Base-by-base conservation (phyloP, 2,329 filamentous ascomycete species). In the Penicillium crustosum region DNA sequence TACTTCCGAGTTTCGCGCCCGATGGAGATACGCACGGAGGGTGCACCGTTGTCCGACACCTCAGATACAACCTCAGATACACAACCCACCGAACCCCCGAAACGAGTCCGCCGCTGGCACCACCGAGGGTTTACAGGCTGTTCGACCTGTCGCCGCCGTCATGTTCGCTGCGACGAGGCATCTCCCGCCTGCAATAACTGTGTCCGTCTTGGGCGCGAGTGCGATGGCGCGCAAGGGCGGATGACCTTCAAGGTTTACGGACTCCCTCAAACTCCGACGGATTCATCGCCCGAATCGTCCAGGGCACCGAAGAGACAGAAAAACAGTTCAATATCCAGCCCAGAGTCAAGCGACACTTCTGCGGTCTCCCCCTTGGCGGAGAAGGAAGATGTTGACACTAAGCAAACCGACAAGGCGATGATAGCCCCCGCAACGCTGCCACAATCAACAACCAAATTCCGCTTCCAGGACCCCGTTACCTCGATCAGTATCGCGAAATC, bases 61-160 rank as follows among this genome's bases (percentile, higher is more conserved):
- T 54, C 45, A 33, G 41, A 47, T 29, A 42, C 53, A 29, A 57
- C 55, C 13, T 54, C 45, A 33, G 41, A 47, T 29, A 42, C 53
- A 29, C 47, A 39, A 41, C 36, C 33, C 44, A 33, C 23, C 31
- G 42, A 42, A 59, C 49, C 60, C 65, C 49, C 62, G 44, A 74
- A 73, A 58, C 71, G 72, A 53, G 69, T 73, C 47, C 72, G 72
- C 27, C 66, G 70, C 65, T 77, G 75, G 75, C 75, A 77, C 62
- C 74, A 75, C 45, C 73, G 75, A 33, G 74, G 74, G 9, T 77
- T 77, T 53, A 77, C 75, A 1, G 75, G 75, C 10, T 77, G 75
- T 55, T 72, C 72, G 35, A 76, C 73, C 53, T 77, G 75, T 59
- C 73, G 74, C 48, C 69, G 73, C 35, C 73, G 75, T 27, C 75